phyloP scores from a whole-genome alignment of 306 rosid species.

The Cucumis cinereus region DNA sequence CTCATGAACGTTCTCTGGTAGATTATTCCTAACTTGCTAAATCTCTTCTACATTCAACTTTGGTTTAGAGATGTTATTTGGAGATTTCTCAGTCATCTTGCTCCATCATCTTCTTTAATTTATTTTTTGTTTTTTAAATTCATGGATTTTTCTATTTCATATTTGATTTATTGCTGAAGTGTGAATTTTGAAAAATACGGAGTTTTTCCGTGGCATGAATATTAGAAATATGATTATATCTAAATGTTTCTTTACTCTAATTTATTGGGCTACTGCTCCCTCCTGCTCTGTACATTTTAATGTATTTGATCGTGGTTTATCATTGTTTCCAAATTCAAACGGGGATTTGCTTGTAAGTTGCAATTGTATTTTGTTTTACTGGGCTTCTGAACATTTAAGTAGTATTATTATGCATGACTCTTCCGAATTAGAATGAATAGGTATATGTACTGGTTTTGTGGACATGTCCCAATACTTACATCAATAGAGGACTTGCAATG shows the following conservation, averaged over 20 bases:
- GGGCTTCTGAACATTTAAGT: not conserved
- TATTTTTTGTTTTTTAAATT: not conserved
- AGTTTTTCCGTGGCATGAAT: not conserved
- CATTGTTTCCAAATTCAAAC: not conserved
- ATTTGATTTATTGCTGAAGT: not conserved
- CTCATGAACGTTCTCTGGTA: not conserved
- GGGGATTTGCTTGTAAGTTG: not conserved
- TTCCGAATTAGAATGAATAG: not conserved
- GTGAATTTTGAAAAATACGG: not conserved
- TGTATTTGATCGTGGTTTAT: not conserved
- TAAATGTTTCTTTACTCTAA: not conserved
- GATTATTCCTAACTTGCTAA: not conserved
- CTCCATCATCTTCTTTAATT: not conserved
- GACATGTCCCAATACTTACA: not conserved
- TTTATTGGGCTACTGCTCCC: not conserved
- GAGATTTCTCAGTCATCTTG: not conserved
- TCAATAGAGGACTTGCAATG: conserved; percentile 16
- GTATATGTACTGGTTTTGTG: not conserved
- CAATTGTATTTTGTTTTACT: not conserved
- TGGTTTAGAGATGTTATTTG: not conserved
- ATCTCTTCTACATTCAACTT: not conserved
- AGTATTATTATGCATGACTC: not conserved
- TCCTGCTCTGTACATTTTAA: not conserved
- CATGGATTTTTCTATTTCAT: not conserved
- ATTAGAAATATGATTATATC: not conserved